These are phyloP conservation scores for Candida peoriensis DNA, from an alignment of 805 yeast genomes.

Conservation along the genomic window DNA sequence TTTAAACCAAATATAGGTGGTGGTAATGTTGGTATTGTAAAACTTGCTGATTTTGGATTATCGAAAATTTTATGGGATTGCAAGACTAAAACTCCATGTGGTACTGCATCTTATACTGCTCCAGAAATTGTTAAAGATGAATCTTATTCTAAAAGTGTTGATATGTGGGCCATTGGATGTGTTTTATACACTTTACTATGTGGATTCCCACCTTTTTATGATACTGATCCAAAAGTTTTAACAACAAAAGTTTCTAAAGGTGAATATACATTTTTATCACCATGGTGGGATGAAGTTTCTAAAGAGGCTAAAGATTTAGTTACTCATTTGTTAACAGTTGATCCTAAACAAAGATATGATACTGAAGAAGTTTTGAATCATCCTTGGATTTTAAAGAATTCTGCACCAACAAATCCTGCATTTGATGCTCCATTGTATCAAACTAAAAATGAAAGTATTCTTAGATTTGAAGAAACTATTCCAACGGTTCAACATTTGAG, in stretches of 20 bases:
- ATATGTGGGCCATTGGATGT: slow-evolving; percentile 99
- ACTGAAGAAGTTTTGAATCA: slow-evolving; percentile 76
- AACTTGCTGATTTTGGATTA: slow-evolving; percentile 92
- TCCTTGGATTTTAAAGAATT: slow-evolving; percentile 63
- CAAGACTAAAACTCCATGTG: slow-evolving; percentile 95
- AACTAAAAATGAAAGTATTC: slow-evolving; percentile 14
- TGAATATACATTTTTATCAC: slow-evolving; percentile 64
- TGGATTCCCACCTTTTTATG: slow-evolving; percentile 98
- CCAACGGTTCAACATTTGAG: slow-evolving; percentile 10
- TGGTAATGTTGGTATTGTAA: slow-evolving; percentile 85
- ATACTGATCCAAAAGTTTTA: slow-evolving; percentile 65
- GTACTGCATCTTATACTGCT: slow-evolving; percentile 97
- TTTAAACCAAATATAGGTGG: slow-evolving; percentile 81
- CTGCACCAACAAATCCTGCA: slow-evolving; percentile 38
- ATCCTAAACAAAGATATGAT: slow-evolving; percentile 73
- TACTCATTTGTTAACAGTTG: slow-evolving; percentile 69
- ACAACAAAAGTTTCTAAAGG: slow-evolving; percentile 68
- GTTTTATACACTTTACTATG: slow-evolving; percentile 88
- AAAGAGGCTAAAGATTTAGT: slow-evolving; percentile 86
- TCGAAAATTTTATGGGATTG: slow-evolving; percentile 78
- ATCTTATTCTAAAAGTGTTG: slow-evolving; percentile 87
- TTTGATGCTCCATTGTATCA: slow-evolving; percentile 35
- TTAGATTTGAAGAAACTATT: slow-evolving; percentile 25
- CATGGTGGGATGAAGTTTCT: slow-evolving; percentile 91
- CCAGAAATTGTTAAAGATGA: slow-evolving; percentile 97